Evolutionary conservation across 176 grass and related monocot genomes (phyloP), one percentile per base, ranked within the genome.

Genomic region (Melocanna baccifera): DNA sequence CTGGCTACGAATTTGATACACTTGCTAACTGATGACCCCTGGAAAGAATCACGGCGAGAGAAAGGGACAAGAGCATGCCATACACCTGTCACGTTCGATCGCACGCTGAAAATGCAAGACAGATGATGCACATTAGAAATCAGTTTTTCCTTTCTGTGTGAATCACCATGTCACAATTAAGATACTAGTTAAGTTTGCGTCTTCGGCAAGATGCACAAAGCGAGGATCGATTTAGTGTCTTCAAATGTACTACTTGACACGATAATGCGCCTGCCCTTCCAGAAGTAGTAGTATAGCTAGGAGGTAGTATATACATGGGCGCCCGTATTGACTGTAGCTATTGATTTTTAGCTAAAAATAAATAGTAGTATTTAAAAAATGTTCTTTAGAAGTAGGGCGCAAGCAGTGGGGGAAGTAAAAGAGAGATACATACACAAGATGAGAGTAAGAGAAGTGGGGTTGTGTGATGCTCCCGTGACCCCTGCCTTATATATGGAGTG

Each of bases 181-280:
- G 18, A 20, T 56, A 20, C 32, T 23, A 14, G 13, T 30, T 14
- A 63, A 7, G 61, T 16, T 63, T 30, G 28, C 28, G 12, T 15
- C 28, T 29, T 32, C 12, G 28, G 4, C 11, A 32, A 30, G 61
- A 30, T 29, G 61, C 11, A 32, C 1, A 2, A 26, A 32, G 26
- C 13, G 25, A 30, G 26, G 61, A 55, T 43, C 42, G 13, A 61
- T 28, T 1, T 30, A 25, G 61, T 63, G 61, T 63, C 61, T 63
- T 63, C 26, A 14, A 78, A 64, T 30, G 36, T 57, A 75, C 73
- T 59, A 75, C 73, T 59, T 79, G 64, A 69, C 67, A 69, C 39
- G 4, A 41, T 22, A 39, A 41, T 40, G 36, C 65, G 36, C 19
- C 15, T 41, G 19, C 65, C 34, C 65, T 68, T 68, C 36, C 18